Evolutionary conservation across 2,329 filamentous ascomycete genomes (phyloP).

Genomic region (Aspergillaceae sp.): DNA sequence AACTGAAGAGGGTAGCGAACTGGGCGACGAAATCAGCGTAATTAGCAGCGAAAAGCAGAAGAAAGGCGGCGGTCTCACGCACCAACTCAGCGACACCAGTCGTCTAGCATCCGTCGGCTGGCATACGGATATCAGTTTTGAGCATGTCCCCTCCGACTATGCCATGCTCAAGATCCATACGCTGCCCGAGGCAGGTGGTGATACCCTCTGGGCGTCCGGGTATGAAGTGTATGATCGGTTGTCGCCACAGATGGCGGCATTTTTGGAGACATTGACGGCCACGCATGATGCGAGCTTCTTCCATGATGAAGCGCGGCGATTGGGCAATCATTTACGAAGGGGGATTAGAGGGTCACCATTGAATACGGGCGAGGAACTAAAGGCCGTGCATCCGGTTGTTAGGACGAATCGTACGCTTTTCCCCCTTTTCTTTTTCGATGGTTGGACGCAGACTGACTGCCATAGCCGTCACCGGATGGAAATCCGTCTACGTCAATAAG

Average conservation of each 20-base stretch:
- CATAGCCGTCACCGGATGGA: conserved; percentile 52
- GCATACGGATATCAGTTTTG: conserved; percentile 57
- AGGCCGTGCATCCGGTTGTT: conserved; percentile 47
- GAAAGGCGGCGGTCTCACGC: conserved; percentile 27
- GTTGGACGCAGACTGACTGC: background rate
- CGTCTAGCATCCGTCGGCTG: conserved; percentile 39
- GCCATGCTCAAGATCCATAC: conserved; percentile 50
- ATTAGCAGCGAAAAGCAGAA: conserved; percentile 52
- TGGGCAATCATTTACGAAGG: conserved; percentile 29
- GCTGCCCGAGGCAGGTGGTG: conserved; percentile 49
- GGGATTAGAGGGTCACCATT: conserved; percentile 45
- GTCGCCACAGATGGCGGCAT: conserved; percentile 46
- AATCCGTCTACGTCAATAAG: conserved; percentile 44
- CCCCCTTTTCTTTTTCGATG: background rate
- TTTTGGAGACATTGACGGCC: conserved; percentile 52
- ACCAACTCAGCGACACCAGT: conserved; percentile 26
- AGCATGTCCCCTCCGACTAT: conserved; percentile 57
- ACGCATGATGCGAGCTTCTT: conserved; percentile 48
- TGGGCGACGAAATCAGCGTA: conserved; percentile 53
- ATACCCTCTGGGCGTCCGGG: conserved; percentile 59
- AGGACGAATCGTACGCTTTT: conserved; percentile 44
- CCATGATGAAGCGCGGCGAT: conserved; percentile 34
- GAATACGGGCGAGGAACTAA: conserved; percentile 46
- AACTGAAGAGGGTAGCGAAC: conserved; percentile 48
- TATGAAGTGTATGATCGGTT: conserved; percentile 60